A percentile compares a stretch with the other conserved stretches of the same genome.
Evolutionary conservation across 169 alveolate species (phyloP).

Genomic region (Eimeria sp.): DNA sequence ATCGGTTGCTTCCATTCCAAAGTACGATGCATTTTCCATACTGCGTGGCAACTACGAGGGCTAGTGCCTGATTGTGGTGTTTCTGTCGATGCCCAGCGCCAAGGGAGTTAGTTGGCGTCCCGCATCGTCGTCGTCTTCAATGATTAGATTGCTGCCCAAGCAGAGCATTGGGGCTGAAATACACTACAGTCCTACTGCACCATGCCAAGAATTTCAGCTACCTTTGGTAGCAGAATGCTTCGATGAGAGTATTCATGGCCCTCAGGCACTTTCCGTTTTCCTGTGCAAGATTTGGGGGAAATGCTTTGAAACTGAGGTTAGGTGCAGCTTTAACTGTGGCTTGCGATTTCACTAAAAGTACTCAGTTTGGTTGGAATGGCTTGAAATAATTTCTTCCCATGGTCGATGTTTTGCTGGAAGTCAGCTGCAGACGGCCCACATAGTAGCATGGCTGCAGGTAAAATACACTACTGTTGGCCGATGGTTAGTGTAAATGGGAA

Average conservation of each 20-base stretch:
- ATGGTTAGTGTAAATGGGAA: background rate
- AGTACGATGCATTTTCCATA: background rate
- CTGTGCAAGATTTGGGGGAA: slow-evolving; percentile 69
- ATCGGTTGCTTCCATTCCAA: background rate
- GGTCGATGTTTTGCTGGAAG: too few species aligned
- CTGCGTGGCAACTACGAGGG: background rate
- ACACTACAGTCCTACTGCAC: slow-evolving; percentile 62
- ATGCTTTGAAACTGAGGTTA: slow-evolving; percentile 81
- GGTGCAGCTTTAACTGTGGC: background rate
- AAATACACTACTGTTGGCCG: background rate
- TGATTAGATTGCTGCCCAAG: slow-evolving; percentile 72
- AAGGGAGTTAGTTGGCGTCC: slow-evolving; percentile 81
- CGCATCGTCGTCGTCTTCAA: slow-evolving; percentile 53
- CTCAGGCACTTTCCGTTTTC: slow-evolving; percentile 42
- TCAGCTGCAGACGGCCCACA: background rate
- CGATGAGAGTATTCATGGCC: slow-evolving; percentile 22
- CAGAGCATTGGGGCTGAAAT: slow-evolving; percentile 67
- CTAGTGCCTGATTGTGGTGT: background rate
- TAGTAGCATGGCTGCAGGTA: background rate
- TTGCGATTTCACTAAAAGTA: background rate
- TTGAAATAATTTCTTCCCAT: too few species aligned
- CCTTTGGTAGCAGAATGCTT: slow-evolving; percentile 76
- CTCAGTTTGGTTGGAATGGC: background rate
- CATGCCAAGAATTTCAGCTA: slow-evolving; percentile 69
- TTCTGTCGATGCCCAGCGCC: slow-evolving; percentile 26